These are phyloP conservation scores for Sclerotinia subarctica DNA, from an alignment of 2,329 filamentous ascomycete species.

Conservation along the genomic window DNA sequence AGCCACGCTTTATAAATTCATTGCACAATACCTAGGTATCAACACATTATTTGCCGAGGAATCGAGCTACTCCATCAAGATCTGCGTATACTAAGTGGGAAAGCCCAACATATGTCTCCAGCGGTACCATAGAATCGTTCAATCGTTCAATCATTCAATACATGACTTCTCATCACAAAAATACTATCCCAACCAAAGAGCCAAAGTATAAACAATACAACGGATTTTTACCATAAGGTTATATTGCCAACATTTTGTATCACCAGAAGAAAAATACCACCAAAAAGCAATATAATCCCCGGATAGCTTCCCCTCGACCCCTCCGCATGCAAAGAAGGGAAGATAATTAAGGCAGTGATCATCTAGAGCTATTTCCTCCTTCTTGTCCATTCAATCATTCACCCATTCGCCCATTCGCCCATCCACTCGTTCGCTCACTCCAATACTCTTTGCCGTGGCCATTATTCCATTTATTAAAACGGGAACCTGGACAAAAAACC, in stretches of 20 bases:
- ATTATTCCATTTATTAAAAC: background rate
- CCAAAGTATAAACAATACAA: too few species aligned
- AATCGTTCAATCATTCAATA: too few species aligned
- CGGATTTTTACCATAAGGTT: too few species aligned
- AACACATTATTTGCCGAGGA: background rate
- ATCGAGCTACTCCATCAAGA: background rate
- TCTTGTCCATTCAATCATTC: background rate
- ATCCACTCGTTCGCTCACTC: too few species aligned
- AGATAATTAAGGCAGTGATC: background rate
- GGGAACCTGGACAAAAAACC: background rate
- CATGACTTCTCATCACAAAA: too few species aligned
- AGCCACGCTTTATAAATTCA: background rate
- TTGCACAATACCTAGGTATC: background rate
- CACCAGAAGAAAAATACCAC: background rate
- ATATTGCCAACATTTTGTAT: background rate
- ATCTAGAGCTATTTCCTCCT: conserved; percentile 3
- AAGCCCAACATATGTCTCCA: background rate
- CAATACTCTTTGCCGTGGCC: background rate
- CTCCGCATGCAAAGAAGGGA: background rate
- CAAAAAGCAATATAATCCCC: background rate
- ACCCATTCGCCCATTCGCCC: background rate
- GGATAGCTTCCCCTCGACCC: background rate
- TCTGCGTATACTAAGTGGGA: background rate
- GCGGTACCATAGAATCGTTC: background rate
- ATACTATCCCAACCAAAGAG: too few species aligned